Conservation (phyloP, 2,329 filamentous ascomycete species). For the Epichloe sibirici region DNA sequence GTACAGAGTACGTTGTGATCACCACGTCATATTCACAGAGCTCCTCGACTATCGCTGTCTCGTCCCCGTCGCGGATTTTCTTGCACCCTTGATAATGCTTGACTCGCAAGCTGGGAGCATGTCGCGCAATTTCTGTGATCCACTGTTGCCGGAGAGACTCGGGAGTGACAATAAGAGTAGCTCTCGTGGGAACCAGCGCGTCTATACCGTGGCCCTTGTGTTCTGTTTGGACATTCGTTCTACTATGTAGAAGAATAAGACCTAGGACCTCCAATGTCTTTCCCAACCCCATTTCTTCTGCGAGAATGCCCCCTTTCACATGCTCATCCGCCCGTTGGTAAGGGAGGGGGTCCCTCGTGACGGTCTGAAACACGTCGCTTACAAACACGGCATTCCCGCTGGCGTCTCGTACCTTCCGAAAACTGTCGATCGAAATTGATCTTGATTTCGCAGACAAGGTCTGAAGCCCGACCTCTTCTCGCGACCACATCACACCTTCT, state of each 20-base stretch:
- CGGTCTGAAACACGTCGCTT: conserved; percentile 51
- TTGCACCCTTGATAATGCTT: conserved; percentile 43
- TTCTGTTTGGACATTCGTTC: conserved; percentile 1
- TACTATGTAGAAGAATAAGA: conserved; percentile 51
- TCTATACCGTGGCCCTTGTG: conserved; percentile 23
- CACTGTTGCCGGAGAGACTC: conserved; percentile 46
- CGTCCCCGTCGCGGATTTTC: conserved; percentile 20
- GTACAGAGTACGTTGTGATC: conserved; percentile 53
- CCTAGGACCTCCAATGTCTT: conserved; percentile 69
- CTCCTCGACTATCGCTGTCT: conserved; percentile 27
- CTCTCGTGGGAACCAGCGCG: conserved; percentile 35
- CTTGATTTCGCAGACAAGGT: conserved; percentile 5
- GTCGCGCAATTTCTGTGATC: conserved; percentile 44
- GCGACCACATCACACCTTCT: conserved; percentile 46
- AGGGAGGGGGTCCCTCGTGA: conserved; percentile 34
- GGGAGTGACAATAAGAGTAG: conserved; percentile 51
- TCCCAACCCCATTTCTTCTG: conserved; percentile 74
- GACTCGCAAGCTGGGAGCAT: conserved; percentile 45
- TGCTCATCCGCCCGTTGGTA: conserved; percentile 30
- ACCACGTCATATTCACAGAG: conserved; percentile 45
- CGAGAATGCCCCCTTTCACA: conserved; percentile 51
- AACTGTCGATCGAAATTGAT: conserved; percentile 13
- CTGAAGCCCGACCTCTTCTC: conserved; percentile 9
- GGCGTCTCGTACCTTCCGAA: conserved; percentile 22
- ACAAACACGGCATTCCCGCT: conserved; percentile 33